Conservation (phyloP, 164 flowering plant genomes). For the Euptelea pleiosperma region DNA sequence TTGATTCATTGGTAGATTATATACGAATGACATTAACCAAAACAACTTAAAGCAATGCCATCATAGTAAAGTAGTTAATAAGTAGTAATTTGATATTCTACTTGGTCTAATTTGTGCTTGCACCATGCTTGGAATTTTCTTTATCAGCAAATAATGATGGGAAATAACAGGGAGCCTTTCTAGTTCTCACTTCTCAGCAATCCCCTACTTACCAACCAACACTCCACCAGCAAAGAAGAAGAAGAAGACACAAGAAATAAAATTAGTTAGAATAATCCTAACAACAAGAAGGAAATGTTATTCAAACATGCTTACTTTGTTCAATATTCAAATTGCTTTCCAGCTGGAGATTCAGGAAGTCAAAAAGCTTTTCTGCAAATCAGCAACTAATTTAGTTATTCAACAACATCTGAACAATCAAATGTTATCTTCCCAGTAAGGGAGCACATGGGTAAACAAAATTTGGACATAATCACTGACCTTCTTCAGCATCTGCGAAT, state of each 20-base stretch:
- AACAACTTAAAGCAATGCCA: too few species aligned
- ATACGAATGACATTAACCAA: too few species aligned
- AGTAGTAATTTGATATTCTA: too few species aligned
- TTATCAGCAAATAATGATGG: not conserved
- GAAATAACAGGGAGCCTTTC: not conserved
- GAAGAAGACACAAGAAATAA: not conserved
- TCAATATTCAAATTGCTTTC: slow-evolving; percentile 59
- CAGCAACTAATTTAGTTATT: slow-evolving; percentile 11
- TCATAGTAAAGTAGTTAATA: not conserved
- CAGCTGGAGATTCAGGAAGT: slow-evolving; percentile 66
- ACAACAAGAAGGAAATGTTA: slow-evolving; percentile 6
- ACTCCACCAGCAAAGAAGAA: not conserved
- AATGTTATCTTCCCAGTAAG: not conserved
- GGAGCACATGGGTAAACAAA: not conserved
- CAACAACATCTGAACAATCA: slow-evolving; percentile 1
- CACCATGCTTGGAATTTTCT: too few species aligned
- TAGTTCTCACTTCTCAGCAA: not conserved
- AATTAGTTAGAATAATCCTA: not conserved
- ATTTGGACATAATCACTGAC: slow-evolving; percentile 31
- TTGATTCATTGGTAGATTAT: too few species aligned
- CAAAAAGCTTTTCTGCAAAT: slow-evolving; percentile 68
- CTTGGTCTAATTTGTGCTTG: too few species aligned
- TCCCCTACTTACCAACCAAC: not conserved
- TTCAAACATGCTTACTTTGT: slow-evolving; percentile 43
- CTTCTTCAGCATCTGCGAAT: slow-evolving; percentile 88